Evolutionary conservation across 2,329 filamentous ascomycete genomes (phyloP), one percentile per base, ranked within the genome.

Genomic region (Fusarium napiforme): DNA sequence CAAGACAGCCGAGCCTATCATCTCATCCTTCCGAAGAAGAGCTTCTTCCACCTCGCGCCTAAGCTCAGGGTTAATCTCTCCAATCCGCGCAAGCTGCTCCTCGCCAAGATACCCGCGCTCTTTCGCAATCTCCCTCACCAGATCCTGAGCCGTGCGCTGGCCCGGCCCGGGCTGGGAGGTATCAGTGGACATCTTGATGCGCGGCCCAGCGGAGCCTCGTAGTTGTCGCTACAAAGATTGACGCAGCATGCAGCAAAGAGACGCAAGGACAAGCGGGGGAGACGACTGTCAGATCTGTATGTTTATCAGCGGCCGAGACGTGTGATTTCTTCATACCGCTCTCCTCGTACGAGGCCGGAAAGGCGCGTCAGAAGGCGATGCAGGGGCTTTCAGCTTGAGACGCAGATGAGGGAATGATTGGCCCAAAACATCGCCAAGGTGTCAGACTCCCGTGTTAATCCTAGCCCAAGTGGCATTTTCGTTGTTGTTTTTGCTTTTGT

Each of bases 1-100:
- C 58, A 76, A 59, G 40, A 77, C 75, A 7, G 73, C 71, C 6
- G 75, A 75, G 4, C 72, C 73, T 49, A 77, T 76, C 69, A 77
- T 69, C 49, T 75, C 66, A 62, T 77, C 75, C 26, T 77, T 77
- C 0, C 60, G 58, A 5, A 76, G 75, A 2, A 77, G 71, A 14
- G 75, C 75, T 36, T 76, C 72, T 49, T 76, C 75, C 2, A 77
- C 69, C 9, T 73, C 62, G 12, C 69, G 69, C 5, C 73, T 62
- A 16, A 75, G 67, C 12, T 71, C 62, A 6, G 71, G 71, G 6
- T 73, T 68, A 1, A 76, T 70, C 4, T 53, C 69, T 9, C 74
- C 69, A 6, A 76, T 70, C 21, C 50, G 39, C 6, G 72, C 62
- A 15, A 76, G 72, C 34, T 74, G 52, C 19, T 74, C 72, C n/a